Base-by-base conservation (phyloP, 2,329 filamentous ascomycete genomes). In the Ciborinia camelliae region DNA sequence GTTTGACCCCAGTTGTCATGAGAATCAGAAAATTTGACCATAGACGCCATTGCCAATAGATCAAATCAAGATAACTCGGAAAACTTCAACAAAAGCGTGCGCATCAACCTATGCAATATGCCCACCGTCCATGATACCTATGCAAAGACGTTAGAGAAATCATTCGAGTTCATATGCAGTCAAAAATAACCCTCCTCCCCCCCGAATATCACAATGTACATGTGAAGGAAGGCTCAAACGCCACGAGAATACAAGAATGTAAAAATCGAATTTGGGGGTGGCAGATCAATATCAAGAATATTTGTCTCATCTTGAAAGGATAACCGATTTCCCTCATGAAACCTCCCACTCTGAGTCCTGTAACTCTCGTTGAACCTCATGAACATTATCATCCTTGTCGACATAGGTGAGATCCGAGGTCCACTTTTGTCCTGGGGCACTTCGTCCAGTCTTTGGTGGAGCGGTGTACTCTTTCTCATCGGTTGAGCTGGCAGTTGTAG, bases 341-440 rank as follows among this genome's bases (percentile, higher is more conserved):
- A 75, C 73, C 61, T 73, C 73, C 73, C 73, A 75, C 50, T 75
- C 73, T n/a, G 68, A 70, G 57, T 75, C 73, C 63, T 72, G 66
- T 23, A 70, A 39, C 7, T 59, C 67, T 12, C 10, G 43, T 47
- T 68, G 64, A 28, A 64, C 43, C 30, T 73, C 70, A 20, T 62
- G 65, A 61, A 68, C 66, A 39, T 67, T 65, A 41, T 68, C 66
- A 37, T 69, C 65, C 14, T 61, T 47, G 32, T 68, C 67, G 12
- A 70, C 66, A 50, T 69, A 62, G 23, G 66, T 67, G n/a, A 65
- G 55, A 9, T 61, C 68, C 18, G 65, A 43, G 12, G 62, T 51
- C 72, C 70, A 73, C 48, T 71, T 70, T 58, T 72, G 64, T 39
- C 70, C 70, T n/a, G 70, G 65, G 8, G 43, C 66, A 26, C 70